Base-by-base conservation (phyloP, 1,284 basidiomycete genomes). In the Ustilago trichophora region DNA sequence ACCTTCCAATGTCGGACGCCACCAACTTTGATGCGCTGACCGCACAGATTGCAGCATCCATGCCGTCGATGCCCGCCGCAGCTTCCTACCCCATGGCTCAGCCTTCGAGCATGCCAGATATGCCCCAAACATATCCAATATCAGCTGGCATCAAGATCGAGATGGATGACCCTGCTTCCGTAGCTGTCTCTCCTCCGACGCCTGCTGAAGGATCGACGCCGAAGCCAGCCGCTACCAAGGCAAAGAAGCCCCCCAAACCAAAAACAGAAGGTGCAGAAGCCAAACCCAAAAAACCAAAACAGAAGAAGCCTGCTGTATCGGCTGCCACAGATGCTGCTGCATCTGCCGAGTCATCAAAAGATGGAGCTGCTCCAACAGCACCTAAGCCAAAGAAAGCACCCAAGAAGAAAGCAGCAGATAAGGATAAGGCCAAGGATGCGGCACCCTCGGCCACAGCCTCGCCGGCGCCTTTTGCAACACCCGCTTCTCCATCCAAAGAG, bases 261-360 rank as follows among this genome's bases (percentile, higher is more conserved):
- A 68, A 68, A 29, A 34, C 47, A 3, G 64, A 68, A 31, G 37
- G 32, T 8, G 42, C 50, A 18, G 59, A 69, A 11, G n/a, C 59
- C 3, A 69, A 69, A 12, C 46, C 55, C 0, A 69, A 69, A 36
- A 63, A 69, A 46, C 50, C 52, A 12, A 68, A 29, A 29, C 7
- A 58, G 48, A 68, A 63, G 55, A 58, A 54, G 33, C 29, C 55
- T 12, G 47, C 52, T 19, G 42, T 48, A 6, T 12, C 40, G 3
- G 32, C 19, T 29, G 40, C 40, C n/a, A 21, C 38, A 13, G 33
- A 21, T n/a, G 32, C 44, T 22, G 33, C 44, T 43, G 18, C n/a
- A n/a, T n/a, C 45, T 7, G 26, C 26, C 4, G 36, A 40, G 48
- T 41, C 26, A 4, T 15, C 54, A 2, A 50, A 46, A 26, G 46